A percentile compares a stretch with the other conserved stretches of the same genome.
phyloP scores from a whole-genome alignment of 352 stramenopile genomes.

The Hyaloperonospora brassicae region DNA sequence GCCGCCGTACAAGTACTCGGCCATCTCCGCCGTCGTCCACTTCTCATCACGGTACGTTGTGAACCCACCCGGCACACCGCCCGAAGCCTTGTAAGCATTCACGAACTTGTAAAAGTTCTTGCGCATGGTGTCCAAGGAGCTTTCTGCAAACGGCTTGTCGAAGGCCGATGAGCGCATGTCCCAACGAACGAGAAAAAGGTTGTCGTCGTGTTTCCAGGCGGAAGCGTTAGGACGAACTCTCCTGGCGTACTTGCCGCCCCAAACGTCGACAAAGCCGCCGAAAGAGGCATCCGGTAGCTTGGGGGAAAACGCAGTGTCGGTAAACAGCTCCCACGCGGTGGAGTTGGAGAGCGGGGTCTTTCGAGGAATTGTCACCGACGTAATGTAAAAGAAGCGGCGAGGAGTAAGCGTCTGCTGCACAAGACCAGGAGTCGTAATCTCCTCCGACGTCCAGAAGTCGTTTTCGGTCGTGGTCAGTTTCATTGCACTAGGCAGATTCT shows the following conservation, averaged over 20 bases:
- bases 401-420: conserved; percentile 14
- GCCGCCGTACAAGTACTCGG: conserved; percentile 18
- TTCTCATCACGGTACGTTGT: conserved; percentile 24
- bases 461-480: conserved; percentile 12
- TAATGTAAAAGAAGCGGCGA: conserved; percentile 26
- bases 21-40: conserved; percentile 20
- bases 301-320: conserved; percentile 12
- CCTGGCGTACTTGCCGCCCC: conserved; percentile 16
- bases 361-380: conserved; percentile 22
- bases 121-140: conserved; percentile 16
- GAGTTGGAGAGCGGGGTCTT: conserved; percentile 12
- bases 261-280: conserved; percentile 21
- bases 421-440: conserved; percentile 13
- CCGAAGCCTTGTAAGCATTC: conserved; percentile 18
- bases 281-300: conserved; percentile 16
- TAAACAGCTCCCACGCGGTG: conserved; percentile 15
- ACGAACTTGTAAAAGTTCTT: conserved; percentile 19
- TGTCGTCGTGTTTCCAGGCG: conserved; percentile 24
- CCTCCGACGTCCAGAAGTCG: conserved; percentile 19
- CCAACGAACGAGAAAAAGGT: conserved; percentile 20
- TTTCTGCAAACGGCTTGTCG: conserved; percentile 18
- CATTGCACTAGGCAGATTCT: conserved; percentile 18
- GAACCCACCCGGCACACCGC: conserved; percentile 17
- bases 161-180: conserved; percentile 20
- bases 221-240: conserved; percentile 10